These are phyloP conservation scores for Allomyces macrogynus DNA, from an alignment of 192 early-diverging fungal genomes.

Conservation along the genomic window DNA sequence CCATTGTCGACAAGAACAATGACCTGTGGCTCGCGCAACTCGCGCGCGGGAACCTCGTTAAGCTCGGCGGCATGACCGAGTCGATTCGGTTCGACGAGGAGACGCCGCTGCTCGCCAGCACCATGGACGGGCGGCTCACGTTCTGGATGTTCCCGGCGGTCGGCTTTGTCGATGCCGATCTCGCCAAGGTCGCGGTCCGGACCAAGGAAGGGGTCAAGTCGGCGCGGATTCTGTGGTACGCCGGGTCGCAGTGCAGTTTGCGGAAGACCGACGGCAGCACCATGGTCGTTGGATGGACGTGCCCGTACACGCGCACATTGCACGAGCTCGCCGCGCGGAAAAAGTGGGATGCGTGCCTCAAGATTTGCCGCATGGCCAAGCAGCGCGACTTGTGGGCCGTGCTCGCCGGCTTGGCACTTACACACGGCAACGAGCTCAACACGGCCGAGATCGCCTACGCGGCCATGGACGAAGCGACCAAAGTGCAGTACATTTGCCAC, in stretches of 20 bases:
- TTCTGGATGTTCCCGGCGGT: conserved; percentile 40
- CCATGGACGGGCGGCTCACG: conserved; percentile 30
- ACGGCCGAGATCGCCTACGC: conserved; percentile 42
- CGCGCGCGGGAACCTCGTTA: not conserved
- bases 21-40: conserved; percentile 26
- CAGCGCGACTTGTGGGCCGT: conserved; percentile 31
- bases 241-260: conserved; percentile 28
- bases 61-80: conserved; percentile 32
- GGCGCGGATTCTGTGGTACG: conserved; percentile 25
- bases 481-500: conserved; percentile 35
- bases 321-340: conserved; percentile 31
- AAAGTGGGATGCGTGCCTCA: conserved; percentile 40
- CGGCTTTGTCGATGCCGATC: conserved; percentile 35
- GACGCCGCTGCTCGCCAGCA: conserved; percentile 20
- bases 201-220: not conserved
- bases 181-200: conserved; percentile 8
- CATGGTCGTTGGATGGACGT: conserved; percentile 23
- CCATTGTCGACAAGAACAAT: conserved; percentile 31
- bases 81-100: conserved; percentile 35
- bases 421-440: conserved; percentile 27
- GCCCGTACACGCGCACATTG: conserved; percentile 24
- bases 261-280: conserved; percentile 27
- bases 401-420: conserved; percentile 30
- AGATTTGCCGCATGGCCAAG: conserved; percentile 29
- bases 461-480: conserved; percentile 28